phyloP scores from a whole-genome alignment of 768 basidiomycete species.

The Collybia nuda region DNA sequence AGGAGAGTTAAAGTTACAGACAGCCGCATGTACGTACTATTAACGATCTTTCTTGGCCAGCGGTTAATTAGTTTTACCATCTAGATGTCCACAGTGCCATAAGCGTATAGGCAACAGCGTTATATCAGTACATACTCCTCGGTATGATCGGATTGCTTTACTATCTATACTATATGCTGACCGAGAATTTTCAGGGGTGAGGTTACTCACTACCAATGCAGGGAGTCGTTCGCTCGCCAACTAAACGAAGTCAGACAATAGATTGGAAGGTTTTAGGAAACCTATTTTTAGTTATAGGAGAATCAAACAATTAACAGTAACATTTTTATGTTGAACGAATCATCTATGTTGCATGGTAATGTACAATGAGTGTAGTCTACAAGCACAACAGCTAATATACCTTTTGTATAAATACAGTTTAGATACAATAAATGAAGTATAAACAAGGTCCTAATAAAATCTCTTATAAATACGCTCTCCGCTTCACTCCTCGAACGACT shows the following conservation, averaged over 20 bases:
- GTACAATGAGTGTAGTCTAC: constrained; percentile 16
- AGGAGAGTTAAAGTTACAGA: constrained; percentile 89
- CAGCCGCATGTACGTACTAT: constrained; percentile 76
- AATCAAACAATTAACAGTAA: too few relatives aligned
- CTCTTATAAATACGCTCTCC: constrained; percentile 42
- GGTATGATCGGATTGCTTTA: constrained; percentile 41
- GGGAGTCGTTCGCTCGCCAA: constrained; percentile 72
- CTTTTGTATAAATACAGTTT: constrained; percentile 22
- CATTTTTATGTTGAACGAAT: not conserved
- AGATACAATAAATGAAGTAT: constrained; percentile 30
- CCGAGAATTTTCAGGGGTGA: constrained; percentile 64
- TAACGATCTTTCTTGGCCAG: constrained; percentile 6
- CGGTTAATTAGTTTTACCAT: constrained; percentile 3
- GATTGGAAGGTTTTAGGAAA: not conserved
- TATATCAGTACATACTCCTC: constrained; percentile 89
- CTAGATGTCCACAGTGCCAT: constrained; percentile 92
- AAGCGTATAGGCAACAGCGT: constrained; percentile 92
- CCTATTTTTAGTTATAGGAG: not conserved
- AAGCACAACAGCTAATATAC: constrained; percentile 14
- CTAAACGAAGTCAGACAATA: constrained; percentile 41
- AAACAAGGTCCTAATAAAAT: not conserved
- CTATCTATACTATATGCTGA: not conserved
- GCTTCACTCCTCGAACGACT: constrained; percentile 56
- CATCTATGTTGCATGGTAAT: constrained; percentile 6
- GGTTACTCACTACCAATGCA: constrained; percentile 96